Evolutionary conservation across 352 stramenopile species (phyloP), one percentile per base, ranked within the genome.

Genomic region (Globisporangium uncinulatum): DNA sequence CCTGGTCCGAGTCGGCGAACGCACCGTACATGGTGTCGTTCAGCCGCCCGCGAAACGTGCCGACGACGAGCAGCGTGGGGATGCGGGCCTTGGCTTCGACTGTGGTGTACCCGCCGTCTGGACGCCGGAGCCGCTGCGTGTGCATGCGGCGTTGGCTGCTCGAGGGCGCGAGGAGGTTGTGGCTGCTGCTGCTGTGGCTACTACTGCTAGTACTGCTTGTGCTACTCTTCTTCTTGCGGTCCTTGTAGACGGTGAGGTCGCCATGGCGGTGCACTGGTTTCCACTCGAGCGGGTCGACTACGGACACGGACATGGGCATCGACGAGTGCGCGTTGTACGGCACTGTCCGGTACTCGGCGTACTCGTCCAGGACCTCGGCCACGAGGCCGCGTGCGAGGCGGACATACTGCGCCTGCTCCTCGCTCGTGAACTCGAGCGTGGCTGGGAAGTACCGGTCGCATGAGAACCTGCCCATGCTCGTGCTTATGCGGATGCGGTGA

Each of bases 231-330:
- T 73, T 63, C 6, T 66, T 43, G 21, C 51, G 53, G 24, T 77
- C 69, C 39, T 76, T 77, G 55, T 76, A 77, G 3, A 70, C 59
- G 17, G 70, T 67, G 56, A 80, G 65, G 29, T 75, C 73, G 44
- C 66, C 61, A 19, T 68, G 54, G 4, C 59, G 69, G 49, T 60
- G 64, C 39, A 73, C 60, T 34, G 74, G 50, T 54, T 69, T 75
- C 71, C 71, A 80, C 50, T 80, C 61, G 29, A 69, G 52, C 21
- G 66, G 57, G 15, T 76, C 65, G 54, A 60, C 45, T 36, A 60
- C 44, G 32, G 54, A 60, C 21, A 46, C 54, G 32, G 47, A 54
- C 54, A 60, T 52, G 11, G 54, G 54, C 2, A 69, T 51, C 3
- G 36, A 54, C 37, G 48, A 51, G 31, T 32, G 47, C n/a, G 42